Conservation (phyloP, 768 basidiomycete species). For the Russula dissimulans region DNA sequence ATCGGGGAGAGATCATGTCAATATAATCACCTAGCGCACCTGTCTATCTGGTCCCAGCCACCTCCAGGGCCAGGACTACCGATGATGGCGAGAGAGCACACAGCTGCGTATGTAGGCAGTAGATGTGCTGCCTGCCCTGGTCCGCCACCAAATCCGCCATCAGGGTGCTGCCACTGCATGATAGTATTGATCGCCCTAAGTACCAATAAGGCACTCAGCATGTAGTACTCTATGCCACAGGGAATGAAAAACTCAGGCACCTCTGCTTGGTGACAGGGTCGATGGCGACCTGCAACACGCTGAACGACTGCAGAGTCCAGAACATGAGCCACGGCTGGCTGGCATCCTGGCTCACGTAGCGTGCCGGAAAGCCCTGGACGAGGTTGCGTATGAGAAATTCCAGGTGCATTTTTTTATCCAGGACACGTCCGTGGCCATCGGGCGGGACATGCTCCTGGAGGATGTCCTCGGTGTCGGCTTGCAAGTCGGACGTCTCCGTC, state of each 20-base stretch:
- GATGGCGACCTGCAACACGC: conserved; percentile 63
- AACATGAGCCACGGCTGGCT: conserved; percentile 93
- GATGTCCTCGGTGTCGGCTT: conserved; percentile 57
- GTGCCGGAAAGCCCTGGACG: conserved; percentile 68
- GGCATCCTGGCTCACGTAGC: conserved; percentile 82
- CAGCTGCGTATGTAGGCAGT: conserved; percentile 81
- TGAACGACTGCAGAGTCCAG: conserved; percentile 85
- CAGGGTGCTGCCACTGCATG: conserved; percentile 70
- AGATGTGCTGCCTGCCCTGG: conserved; percentile 83
- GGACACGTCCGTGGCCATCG: conserved; percentile 25
- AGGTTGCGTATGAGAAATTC: conserved; percentile 67
- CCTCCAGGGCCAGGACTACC: conserved; percentile 63
- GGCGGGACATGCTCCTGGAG: conserved; percentile 47
- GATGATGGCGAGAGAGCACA: conserved; percentile 75
- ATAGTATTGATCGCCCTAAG: conserved; percentile 72
- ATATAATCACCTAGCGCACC: conserved; percentile 35
- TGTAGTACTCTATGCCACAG: not conserved
- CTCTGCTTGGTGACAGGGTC: conserved; percentile 71
- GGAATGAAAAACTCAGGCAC: conserved; percentile 33
- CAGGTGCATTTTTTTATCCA: conserved; percentile 61
- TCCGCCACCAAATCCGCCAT: conserved; percentile 90
- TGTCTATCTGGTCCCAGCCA: conserved; percentile 82
- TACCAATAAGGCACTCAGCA: not conserved
- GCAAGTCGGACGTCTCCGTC: conserved; percentile 53
- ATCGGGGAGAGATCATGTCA: not conserved